Percentiles rank a stretch among this genome's conserved stretches.
Conservation (phyloP, 1,284 basidiomycete species). For the Neolentinus lepideus region DNA sequence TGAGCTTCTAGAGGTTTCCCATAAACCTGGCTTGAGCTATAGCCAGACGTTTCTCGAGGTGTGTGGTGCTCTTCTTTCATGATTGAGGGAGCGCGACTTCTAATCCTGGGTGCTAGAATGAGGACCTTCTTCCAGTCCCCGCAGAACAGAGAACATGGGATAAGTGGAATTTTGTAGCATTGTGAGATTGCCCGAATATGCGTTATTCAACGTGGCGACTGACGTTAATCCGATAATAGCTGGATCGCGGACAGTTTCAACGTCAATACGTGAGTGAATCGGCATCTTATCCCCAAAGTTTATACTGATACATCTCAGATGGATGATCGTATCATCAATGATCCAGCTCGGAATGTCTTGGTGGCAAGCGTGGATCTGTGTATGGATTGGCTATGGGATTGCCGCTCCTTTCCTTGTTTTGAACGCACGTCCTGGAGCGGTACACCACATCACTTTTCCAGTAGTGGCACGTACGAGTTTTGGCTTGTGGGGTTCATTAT, state of each 20-base stretch:
- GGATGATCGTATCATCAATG: slow-evolving; percentile 76
- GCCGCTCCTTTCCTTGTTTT: slow-evolving; percentile 72
- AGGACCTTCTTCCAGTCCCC: slow-evolving; percentile 56
- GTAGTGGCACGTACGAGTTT: slow-evolving; percentile 73
- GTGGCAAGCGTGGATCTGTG: slow-evolving; percentile 81
- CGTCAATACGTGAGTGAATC: slow-evolving; percentile 59
- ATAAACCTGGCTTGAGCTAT: slow-evolving; percentile 15
- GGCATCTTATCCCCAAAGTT: background rate
- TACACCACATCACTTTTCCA: slow-evolving; percentile 79
- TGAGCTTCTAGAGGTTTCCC: slow-evolving; percentile 14
- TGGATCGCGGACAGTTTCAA: slow-evolving; percentile 82
- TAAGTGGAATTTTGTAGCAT: slow-evolving; percentile 54
- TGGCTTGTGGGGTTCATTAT: slow-evolving; percentile 76
- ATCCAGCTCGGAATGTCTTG: slow-evolving; percentile 68
- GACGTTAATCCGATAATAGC: slow-evolving; percentile 27
- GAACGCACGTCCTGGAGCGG: slow-evolving; percentile 76
- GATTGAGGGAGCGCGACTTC: background rate
- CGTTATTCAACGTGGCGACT: background rate
- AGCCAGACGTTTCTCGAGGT: slow-evolving; percentile 21
- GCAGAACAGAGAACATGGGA: slow-evolving; percentile 54
- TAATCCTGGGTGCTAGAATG: slow-evolving; percentile 35
- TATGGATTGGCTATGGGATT: slow-evolving; percentile 70
- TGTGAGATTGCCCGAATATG: slow-evolving; percentile 33
- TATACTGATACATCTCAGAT: slow-evolving; percentile 27
- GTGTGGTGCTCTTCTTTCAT: slow-evolving; percentile 7